Conservation (phyloP, 306 rosid species). For the Acmispon strigosus region DNA sequence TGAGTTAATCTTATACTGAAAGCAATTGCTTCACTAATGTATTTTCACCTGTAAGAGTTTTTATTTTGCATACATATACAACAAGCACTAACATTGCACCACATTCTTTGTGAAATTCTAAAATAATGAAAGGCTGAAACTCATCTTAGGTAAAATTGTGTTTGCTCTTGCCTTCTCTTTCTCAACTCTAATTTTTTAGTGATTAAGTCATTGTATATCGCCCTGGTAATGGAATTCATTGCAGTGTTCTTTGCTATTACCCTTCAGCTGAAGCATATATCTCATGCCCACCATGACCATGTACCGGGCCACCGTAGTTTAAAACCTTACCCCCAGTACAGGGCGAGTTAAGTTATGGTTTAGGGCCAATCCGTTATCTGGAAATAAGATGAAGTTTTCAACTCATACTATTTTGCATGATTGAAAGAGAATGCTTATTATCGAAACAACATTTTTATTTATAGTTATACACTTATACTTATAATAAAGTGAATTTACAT, state of each 20-base stretch:
- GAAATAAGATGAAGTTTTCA: no score
- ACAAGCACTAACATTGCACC: slow-evolving; percentile 20
- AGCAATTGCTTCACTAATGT: slow-evolving; percentile 26
- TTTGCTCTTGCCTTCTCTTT: neutral
- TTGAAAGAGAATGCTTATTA: no score
- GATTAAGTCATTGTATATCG: neutral
- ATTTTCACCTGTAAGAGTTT: slow-evolving; percentile 23
- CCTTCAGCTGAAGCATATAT: no score
- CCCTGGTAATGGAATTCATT: neutral
- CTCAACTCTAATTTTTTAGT: neutral
- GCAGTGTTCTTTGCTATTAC: neutral
- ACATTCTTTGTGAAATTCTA: slow-evolving; percentile 13
- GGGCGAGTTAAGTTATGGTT: no score
- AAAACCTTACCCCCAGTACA: no score
- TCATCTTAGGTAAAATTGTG: neutral
- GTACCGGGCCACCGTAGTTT: no score
- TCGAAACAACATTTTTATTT: no score
- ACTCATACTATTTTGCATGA: no score
- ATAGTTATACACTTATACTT: no score
- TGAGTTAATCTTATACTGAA: slow-evolving; percentile 25
- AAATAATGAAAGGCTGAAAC: slow-evolving; percentile 27
- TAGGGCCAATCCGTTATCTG: no score
- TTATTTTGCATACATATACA: slow-evolving; percentile 15
- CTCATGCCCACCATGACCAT: no score
- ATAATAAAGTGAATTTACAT: no score